Base-by-base conservation (phyloP, 176 grass and related monocot species). In the Carex pumila region DNA sequence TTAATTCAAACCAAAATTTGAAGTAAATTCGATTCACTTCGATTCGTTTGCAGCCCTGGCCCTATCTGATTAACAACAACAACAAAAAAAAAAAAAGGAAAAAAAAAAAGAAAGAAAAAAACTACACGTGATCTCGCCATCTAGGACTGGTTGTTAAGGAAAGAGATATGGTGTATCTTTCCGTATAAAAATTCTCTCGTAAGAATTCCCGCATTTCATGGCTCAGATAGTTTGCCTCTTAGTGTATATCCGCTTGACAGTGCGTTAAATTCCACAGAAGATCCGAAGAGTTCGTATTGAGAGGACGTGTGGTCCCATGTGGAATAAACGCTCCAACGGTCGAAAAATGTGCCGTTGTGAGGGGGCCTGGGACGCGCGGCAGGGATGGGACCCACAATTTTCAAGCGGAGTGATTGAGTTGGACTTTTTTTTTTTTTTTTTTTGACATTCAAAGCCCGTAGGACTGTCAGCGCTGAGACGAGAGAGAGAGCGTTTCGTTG, bases 271-370 rank as follows among this genome's bases (percentile, higher is more conserved):
- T 1, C 0, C 52, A 77, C 73, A 56, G 1, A 56, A 0, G 25
- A 77, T 56, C 73, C 9, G 0, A 15, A 15, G 4, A 17, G 5
- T 56, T 2, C 6, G 49, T 76, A 25, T 0, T 9, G 7, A 22
- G 6, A 39, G 71, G 14, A 61, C 52, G 4, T 12, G 57, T 43
- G 52, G 30, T 11, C 59, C 13, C 9, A 21, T 18, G 21, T 14
- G 59, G 10, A 78, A 21, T 17, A 22, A 2, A 3, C 43, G 7
- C 62, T 90, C 90, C 85, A 91, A 94, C 87, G 90, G 90, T 94
- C 90, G 55, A 69, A 84, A 94, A 94, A 90, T 60, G 49, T 71
- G 82, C 89, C 92, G 90, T 94, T 94, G 90, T 79, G 65, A 10
- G 57, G 11, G 30, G 66, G 53, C 31, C 32, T 7, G n/a, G 6